phyloP scores from a whole-genome alignment of 1,139 yeast genomes.

The Magnusiomyces fungicola region DNA sequence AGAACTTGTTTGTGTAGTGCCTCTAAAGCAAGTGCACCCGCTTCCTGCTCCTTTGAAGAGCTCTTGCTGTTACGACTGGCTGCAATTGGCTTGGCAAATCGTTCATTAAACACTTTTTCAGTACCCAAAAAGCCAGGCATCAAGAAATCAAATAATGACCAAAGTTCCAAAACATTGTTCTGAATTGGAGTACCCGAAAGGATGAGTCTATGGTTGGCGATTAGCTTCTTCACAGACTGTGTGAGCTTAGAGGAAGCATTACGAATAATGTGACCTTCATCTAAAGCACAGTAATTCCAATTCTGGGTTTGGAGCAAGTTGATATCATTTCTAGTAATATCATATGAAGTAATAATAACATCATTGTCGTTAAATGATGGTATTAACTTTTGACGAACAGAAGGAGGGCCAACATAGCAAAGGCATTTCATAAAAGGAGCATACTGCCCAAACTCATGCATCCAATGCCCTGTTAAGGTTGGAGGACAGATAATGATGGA shows the following conservation, averaged over 20 bases:
- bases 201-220: slow-evolving; percentile 83
- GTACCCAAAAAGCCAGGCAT: slow-evolving; percentile 99
- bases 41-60: slow-evolving; percentile 91
- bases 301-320: slow-evolving; percentile 52
- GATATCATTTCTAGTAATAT: slow-evolving; percentile 89
- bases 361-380: slow-evolving; percentile 53
- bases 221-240: slow-evolving; percentile 72
- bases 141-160: slow-evolving; percentile 95
- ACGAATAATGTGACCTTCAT: slow-evolving; percentile 96
- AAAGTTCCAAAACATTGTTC: slow-evolving; percentile 88
- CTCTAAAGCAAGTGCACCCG: slow-evolving; percentile 92
- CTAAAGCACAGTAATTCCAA: slow-evolving; percentile 91
- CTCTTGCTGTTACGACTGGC: slow-evolving; percentile 87
- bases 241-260: slow-evolving; percentile 85
- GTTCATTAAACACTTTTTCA: slow-evolving; percentile 88
- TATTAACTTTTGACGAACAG: slow-evolving; percentile 55
- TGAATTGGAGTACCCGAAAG: slow-evolving; percentile 98
- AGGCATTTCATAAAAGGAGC: slow-evolving; percentile 80
- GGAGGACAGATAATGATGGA: slow-evolving; percentile 93
- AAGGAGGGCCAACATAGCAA: slow-evolving; percentile 90
- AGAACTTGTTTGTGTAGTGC: slow-evolving; percentile 93
- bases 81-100: slow-evolving; percentile 95
- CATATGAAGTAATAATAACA: slow-evolving; percentile 90
- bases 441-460: slow-evolving; percentile 84
- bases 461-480: slow-evolving; percentile 98